Conservation (phyloP, 108 stramenopile species). For the Nannochloropsis gaditana region DNA sequence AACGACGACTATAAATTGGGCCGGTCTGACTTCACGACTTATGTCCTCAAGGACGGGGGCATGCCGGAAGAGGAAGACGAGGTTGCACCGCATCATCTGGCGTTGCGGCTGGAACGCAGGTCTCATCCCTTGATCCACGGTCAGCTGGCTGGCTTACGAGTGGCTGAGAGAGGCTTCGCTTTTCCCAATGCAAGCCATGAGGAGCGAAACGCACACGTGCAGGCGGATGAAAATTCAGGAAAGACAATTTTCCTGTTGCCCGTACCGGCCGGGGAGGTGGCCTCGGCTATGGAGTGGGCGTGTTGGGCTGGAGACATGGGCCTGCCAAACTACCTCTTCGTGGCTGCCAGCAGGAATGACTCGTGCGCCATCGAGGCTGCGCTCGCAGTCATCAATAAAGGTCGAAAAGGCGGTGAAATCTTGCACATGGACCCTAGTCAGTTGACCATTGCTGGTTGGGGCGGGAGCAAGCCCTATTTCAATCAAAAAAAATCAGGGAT, state of each 20-base stretch:
- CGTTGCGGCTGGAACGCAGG: background rate
- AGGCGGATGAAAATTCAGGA: background rate
- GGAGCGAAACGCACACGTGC: background rate
- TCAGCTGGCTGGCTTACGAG: background rate
- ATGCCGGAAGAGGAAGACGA: slow-evolving; percentile 11
- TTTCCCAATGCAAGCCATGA: background rate
- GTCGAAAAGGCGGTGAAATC: background rate
- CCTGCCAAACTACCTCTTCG: background rate
- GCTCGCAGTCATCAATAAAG: background rate
- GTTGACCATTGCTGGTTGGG: background rate
- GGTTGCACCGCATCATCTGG: background rate
- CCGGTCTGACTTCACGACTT: background rate
- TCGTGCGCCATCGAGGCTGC: background rate
- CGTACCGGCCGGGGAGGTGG: background rate
- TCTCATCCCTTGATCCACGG: background rate
- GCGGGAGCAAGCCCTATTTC: slow-evolving; percentile 2
- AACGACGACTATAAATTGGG: no score
- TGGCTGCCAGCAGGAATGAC: background rate
- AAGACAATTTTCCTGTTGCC: background rate
- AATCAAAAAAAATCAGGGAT: background rate
- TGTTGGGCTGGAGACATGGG: background rate
- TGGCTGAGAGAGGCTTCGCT: background rate
- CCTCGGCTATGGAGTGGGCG: background rate
- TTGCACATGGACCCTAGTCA: background rate
- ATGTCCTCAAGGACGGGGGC: background rate